Conservation (phyloP, 2,329 filamentous ascomycete species). For the Curvularia lunata region DNA sequence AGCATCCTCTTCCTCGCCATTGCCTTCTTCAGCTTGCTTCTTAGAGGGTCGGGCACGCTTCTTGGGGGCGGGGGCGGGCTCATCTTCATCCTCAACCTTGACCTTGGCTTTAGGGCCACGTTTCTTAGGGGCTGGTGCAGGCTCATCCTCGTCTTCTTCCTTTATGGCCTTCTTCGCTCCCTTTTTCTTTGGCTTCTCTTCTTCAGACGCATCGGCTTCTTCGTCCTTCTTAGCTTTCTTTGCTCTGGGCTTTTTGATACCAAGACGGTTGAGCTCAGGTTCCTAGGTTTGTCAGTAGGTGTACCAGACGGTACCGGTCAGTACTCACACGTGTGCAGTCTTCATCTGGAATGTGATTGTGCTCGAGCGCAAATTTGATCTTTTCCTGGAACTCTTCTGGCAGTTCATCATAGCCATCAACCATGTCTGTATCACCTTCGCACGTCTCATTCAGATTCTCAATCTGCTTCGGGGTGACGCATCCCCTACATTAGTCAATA, state of each 20-base stretch:
- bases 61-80: slow-evolving; percentile 42
- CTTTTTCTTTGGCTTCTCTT: slow-evolving; percentile 53
- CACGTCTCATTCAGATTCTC: slow-evolving; percentile 67
- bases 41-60: slow-evolving; percentile 28
- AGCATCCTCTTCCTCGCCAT: slow-evolving; percentile 31
- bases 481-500: slow-evolving; percentile 69
- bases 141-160: slow-evolving; percentile 40
- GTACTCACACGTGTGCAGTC: slow-evolving; percentile 85
- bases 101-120: slow-evolving; percentile 16
- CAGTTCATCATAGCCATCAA: slow-evolving; percentile 85
- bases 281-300: slow-evolving; percentile 61
- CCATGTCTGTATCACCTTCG: slow-evolving; percentile 65
- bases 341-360: slow-evolving; percentile 81
- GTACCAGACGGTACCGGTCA: neutral
- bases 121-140: slow-evolving; percentile 42
- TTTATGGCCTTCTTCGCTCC: slow-evolving; percentile 42
- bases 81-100: slow-evolving; percentile 25
- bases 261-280: slow-evolving; percentile 73
- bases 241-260: slow-evolving; percentile 56
- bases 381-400: slow-evolving; percentile 73
- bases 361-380: slow-evolving; percentile 71
- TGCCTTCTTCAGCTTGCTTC: slow-evolving; percentile 32
- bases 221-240: slow-evolving; percentile 41
- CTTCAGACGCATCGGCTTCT: slow-evolving; percentile 27
- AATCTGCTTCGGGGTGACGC: slow-evolving; percentile 78